These are phyloP conservation scores for Fraxinus angustifolia DNA, from an alignment of 305 asterid species.

Conservation along the genomic window DNA sequence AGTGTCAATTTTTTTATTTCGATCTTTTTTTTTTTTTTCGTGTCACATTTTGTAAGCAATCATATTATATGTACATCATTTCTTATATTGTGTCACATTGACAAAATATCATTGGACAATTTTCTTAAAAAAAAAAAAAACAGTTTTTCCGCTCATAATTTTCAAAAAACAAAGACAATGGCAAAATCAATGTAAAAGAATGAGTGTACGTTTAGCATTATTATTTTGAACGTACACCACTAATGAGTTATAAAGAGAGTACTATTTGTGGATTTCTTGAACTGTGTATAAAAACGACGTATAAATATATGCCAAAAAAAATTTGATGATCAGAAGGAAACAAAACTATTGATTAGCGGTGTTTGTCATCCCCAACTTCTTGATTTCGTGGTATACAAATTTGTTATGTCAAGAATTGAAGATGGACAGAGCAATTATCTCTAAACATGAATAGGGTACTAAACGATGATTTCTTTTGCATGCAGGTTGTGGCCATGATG, in stretches of 20 bases:
- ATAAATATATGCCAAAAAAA: not conserved
- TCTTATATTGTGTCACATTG: no score
- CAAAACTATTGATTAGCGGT: not conserved
- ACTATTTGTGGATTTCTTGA: not conserved
- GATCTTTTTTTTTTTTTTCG: not conserved
- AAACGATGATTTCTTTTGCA: not conserved
- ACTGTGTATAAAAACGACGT: not conserved
- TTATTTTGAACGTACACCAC: not conserved
- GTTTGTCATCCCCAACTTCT: not conserved
- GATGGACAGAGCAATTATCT: not conserved
- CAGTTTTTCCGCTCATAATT: no score
- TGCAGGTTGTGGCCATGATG: conserved; percentile 67
- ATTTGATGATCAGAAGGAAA: not conserved
- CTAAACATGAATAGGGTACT: not conserved
- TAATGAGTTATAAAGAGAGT: not conserved
- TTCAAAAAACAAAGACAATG: no score
- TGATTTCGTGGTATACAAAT: not conserved
- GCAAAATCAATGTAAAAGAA: no score
- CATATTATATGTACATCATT: no score
- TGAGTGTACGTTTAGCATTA: no score
- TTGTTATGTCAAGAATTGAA: not conserved
- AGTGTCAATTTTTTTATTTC: not conserved
- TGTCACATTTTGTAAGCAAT: not conserved
- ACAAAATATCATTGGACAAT: no score
- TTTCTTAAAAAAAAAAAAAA: no score